Percentiles rank a stretch among this genome's conserved stretches.
Conservation (phyloP, 2,329 filamentous ascomycete genomes). For the Phoma sp. region DNA sequence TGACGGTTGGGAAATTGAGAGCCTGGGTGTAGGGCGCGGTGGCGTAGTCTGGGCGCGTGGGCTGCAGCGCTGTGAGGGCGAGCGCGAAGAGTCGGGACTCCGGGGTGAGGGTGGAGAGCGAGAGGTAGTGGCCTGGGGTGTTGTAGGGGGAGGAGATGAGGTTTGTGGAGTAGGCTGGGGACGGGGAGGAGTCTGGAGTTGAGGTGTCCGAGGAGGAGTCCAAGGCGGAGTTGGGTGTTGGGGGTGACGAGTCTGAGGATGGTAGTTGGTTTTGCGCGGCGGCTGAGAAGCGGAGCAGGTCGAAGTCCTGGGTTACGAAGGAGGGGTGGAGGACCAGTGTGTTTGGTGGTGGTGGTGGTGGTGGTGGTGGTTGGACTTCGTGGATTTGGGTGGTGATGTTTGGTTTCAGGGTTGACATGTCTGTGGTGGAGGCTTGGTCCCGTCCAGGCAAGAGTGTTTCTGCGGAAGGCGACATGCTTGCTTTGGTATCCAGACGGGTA, state of each 20-base stretch:
- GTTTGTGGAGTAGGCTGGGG: conserved; percentile 35
- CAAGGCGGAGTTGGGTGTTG: background rate
- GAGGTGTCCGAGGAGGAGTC: background rate
- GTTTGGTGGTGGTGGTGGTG: background rate
- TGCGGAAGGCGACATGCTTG: conserved; percentile 1
- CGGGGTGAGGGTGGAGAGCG: conserved; percentile 69
- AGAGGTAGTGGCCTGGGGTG: conserved; percentile 71
- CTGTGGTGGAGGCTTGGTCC: background rate
- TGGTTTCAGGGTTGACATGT: background rate
- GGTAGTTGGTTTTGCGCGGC: conserved; percentile 38
- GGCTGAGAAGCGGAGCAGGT: conserved; percentile 42
- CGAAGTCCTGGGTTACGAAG: conserved; percentile 39
- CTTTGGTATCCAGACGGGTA: no score
- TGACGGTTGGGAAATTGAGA: conserved; percentile 76
- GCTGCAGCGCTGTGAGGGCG: conserved; percentile 69
- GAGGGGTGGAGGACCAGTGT: conserved; percentile 29
- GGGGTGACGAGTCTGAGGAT: background rate
- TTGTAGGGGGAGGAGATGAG: conserved; percentile 80
- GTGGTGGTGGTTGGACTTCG: background rate
- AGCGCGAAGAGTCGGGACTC: conserved; percentile 73
- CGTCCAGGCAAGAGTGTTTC: background rate
- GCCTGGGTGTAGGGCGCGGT: conserved; percentile 73
- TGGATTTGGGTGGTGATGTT: background rate
- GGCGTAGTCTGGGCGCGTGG: conserved; percentile 73
- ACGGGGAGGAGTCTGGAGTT: background rate